Base-by-base conservation (phyloP, 2,329 filamentous ascomycete genomes). In the Cadophora sp. region DNA sequence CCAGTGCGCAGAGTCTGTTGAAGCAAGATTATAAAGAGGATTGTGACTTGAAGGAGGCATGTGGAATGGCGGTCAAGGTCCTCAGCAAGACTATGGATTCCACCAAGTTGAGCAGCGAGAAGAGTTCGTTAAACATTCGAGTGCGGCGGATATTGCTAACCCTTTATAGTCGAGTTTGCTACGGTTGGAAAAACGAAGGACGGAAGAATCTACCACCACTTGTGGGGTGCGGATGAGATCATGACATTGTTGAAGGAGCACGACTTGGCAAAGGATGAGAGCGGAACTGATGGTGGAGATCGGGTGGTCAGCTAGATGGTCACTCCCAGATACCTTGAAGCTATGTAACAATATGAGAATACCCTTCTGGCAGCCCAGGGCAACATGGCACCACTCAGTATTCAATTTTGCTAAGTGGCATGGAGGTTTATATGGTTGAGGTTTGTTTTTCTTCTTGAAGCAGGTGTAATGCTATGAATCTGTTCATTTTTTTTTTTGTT, bases 1-100 rank as follows among this genome's bases (percentile, higher is more conserved):
- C 96, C 53, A 97, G 93, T 76, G 96, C 96, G 11, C 94, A 97
- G 82, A 97, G 94, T 81, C 82, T 99, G 81, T 82, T 99, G 80
- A 99, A 99, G 87, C 96, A 99, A 81, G 96, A 99, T 81, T 99
- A 99, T 84, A 97, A 98, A 86, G 96, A 99, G 82, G 94, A 98
- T 75, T 98, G 94, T 81, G 91, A 93, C 73, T 81, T 99, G 78
- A 93, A 97, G 83, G 96, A 99, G 83, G 96, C 96, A 4, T 99
- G 96, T 79, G 94, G 91, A 64, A 91, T 97, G 86, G 96, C 96
- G 13, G 96, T 99, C 79, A 99, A 99, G 87, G 96, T 99, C 71
- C 83, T 99, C 73, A 98, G 96, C 87, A 99, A 99, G 89, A 99
- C 96, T 6, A 99, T 99, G 96, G 96, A 99, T 80, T 97, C 94